Conservation (phyloP, 1,284 basidiomycete genomes). For the Rhizoctonia solani region DNA sequence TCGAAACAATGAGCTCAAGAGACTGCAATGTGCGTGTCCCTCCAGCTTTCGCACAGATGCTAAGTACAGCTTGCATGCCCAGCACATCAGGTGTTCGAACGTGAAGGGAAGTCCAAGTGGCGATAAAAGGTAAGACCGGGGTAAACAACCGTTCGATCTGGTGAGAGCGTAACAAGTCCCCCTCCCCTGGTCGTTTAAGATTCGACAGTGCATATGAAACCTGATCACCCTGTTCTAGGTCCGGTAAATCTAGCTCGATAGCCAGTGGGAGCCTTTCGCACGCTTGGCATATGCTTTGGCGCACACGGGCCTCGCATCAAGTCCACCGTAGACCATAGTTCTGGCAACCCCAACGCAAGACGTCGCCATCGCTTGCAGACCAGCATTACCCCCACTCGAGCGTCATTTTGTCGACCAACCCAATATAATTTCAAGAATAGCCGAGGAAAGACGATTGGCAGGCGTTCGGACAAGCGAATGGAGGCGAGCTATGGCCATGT, state of each 20-base stretch:
- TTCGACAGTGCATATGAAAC: constrained; percentile 10
- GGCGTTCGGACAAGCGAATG: constrained; percentile 14
- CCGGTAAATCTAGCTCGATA: constrained; percentile 15
- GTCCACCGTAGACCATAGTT: constrained; percentile 19
- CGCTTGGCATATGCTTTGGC: constrained; percentile 7
- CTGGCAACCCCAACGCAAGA: neutral
- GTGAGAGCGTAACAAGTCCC: constrained; percentile 3
- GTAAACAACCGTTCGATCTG: constrained; percentile 13
- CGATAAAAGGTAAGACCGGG: neutral
- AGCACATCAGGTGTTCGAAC: constrained; percentile 14
- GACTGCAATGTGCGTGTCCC: neutral
- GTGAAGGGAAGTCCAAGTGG: neutral
- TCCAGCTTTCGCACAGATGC: neutral
- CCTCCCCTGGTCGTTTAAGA: constrained; percentile 17
- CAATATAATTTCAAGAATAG: constrained; percentile 4
- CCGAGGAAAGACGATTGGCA: neutral
- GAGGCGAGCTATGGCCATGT: neutral
- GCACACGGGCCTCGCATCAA: neutral
- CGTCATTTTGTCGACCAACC: neutral
- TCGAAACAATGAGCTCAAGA: neutral
- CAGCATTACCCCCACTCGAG: constrained; percentile 10
- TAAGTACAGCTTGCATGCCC: constrained; percentile 1
- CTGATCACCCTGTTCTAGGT: neutral
- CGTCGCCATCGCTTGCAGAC: constrained; percentile 8
- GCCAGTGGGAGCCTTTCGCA: neutral